A percentile compares a stretch with the other conserved stretches of the same genome.
phyloP scores from a whole-genome alignment of 805 yeast genomes.

The Wickerhamiella lipophila region DNA sequence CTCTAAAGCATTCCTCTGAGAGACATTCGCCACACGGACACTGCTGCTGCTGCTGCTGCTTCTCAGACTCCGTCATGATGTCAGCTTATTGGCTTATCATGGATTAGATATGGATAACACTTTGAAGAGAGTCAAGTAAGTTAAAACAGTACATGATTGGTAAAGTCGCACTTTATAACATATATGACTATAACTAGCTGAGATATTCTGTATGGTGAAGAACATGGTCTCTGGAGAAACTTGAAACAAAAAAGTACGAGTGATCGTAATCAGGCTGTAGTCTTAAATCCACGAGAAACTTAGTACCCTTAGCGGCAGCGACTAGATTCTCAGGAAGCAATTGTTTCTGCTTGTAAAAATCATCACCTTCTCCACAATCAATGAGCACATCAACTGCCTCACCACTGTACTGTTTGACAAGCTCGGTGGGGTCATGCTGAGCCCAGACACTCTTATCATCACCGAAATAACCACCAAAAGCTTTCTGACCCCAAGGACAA shows the following conservation, averaged over 20 bases:
- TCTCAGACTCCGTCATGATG: conserved; percentile 4
- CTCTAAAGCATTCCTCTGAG: neutral
- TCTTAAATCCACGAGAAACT: conserved; percentile 45
- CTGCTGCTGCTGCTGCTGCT: conserved; percentile 6
- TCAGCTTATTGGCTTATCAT: neutral
- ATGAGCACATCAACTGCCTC: conserved; percentile 52
- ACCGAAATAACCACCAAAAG: conserved; percentile 69
- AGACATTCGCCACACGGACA: conserved; percentile 1
- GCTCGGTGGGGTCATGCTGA: conserved; percentile 71
- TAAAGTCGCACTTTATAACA: too few species aligned
- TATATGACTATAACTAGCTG: neutral
- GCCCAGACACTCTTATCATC: conserved; percentile 44
- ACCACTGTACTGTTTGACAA: conserved; percentile 47
- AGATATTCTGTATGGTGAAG: conserved; percentile 69
- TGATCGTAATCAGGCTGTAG: conserved; percentile 81
- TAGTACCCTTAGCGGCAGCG: conserved; percentile 45
- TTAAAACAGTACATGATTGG: too few species aligned
- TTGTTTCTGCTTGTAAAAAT: conserved; percentile 51
- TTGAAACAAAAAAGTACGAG: conserved; percentile 70
- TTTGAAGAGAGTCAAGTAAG: too few species aligned
- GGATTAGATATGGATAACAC: neutral
- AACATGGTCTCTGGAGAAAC: conserved; percentile 74
- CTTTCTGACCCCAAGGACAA: conserved; percentile 81
- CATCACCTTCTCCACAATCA: conserved; percentile 71
- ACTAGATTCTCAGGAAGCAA: conserved; percentile 64